Percentiles rank a stretch among this genome's conserved stretches.
Conservation (phyloP, 768 basidiomycete genomes). For the Amanita muscaria region DNA sequence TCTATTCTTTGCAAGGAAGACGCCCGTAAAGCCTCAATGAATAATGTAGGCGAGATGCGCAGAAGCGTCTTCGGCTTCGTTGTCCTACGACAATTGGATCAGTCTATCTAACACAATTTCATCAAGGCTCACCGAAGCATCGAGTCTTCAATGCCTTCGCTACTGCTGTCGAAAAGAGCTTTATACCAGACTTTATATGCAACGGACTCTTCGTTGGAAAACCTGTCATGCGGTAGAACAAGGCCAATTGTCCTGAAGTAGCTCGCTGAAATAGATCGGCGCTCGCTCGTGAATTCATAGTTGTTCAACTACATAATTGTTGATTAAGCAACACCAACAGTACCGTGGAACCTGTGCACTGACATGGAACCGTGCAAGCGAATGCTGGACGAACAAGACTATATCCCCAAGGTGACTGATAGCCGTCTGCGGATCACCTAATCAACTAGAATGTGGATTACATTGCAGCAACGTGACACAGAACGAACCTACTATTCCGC, state of each 20-base stretch:
- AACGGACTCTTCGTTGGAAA: slow-evolving; percentile 32
- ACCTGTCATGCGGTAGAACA: slow-evolving; percentile 30
- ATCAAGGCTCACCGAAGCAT: slow-evolving; percentile 43
- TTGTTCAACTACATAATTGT: slow-evolving; percentile 36
- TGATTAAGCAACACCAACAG: slow-evolving; percentile 4
- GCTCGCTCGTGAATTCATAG: slow-evolving; percentile 36
- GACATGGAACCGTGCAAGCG: slow-evolving; percentile 58
- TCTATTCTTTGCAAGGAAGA: slow-evolving; percentile 49
- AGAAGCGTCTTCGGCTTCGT: slow-evolving; percentile 64
- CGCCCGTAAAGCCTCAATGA: slow-evolving; percentile 50
- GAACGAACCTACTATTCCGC: slow-evolving; percentile 66
- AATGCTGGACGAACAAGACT: slow-evolving; percentile 66
- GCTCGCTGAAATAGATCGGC: slow-evolving; percentile 37
- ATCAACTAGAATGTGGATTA: slow-evolving; percentile 1
- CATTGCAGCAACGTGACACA: neutral
- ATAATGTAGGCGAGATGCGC: slow-evolving; percentile 57
- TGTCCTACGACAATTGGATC: slow-evolving; percentile 32
- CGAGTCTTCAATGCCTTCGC: slow-evolving; percentile 78
- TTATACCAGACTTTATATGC: slow-evolving; percentile 61
- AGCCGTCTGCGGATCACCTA: slow-evolving; percentile 80
- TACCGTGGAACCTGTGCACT: slow-evolving; percentile 11
- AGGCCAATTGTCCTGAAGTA: slow-evolving; percentile 42
- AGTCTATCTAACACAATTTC: neutral
- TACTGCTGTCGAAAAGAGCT: slow-evolving; percentile 66
- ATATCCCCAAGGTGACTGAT: slow-evolving; percentile 71